Base-by-base conservation (phyloP, 202 grass and related monocot genomes). In the Cymbopogon flexuosus region DNA sequence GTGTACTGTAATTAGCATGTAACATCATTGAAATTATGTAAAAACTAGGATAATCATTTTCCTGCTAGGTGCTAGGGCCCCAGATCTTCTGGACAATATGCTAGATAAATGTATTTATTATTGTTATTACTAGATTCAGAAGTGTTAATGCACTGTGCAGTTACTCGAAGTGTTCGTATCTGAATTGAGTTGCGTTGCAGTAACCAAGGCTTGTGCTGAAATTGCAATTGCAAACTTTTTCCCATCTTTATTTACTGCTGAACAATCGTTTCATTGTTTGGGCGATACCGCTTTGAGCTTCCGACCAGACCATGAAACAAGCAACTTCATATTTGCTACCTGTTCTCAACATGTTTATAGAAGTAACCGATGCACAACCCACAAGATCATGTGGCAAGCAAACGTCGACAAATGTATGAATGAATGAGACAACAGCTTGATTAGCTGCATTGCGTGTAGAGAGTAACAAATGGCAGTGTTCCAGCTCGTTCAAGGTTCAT, bases 381-480 rank as follows among this genome's bases (percentile, higher is more conserved):
- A 42, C 34, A 67, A 46, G 43, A 59, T 71, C 72, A 15, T 2
- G n/a, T 21, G 63, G 16, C 27, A 30, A 73, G 39, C 36, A 31
- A 70, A 54, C 8, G 39, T 65, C 3, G 6, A 40, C 8, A 78
- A 74, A 54, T 39, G 49, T 65, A 41, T 8, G 49, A 2, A 41
- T 8, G 49, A 2, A 70, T 63, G 16, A 69, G 62, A 58, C 35
- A 41, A 15, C 78, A 85, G 83, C 79, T 70, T n/a, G 47, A 3
- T 6, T 71, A 65, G 12, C 21, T 68, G 65, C 82, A 68, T 68
- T 29, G 31, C 33, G 52, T 14, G 21, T 51, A 42, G 47, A 31
- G 39, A 77, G 16, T 61, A 78, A 61, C 77, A 77, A 66, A 80
- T 84, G 42, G 5, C 22, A 62, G 24, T 13, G 11, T 60, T 36